Evolutionary conservation across 768 basidiomycete genomes (phyloP), one percentile per base, ranked within the genome.

Genomic region (Roridomyces roridus): DNA sequence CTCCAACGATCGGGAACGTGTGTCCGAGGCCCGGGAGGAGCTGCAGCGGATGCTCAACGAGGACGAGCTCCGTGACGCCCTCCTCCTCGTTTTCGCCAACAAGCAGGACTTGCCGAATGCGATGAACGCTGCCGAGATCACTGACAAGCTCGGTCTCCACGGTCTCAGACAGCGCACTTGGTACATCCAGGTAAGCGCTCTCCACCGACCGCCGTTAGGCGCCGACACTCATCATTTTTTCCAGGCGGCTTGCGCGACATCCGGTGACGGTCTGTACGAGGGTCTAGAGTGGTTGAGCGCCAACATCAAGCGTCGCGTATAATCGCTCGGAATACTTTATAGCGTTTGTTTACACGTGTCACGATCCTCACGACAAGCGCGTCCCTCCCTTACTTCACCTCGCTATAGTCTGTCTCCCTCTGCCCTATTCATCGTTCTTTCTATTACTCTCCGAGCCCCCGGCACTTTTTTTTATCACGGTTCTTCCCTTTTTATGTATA

Each of bases 61-160:
- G 76, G 97, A 98, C 71, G 97, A 99, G 79, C 91, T 99, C 66
- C 93, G 96, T 63, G 95, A 98, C 75, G 96, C 96, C 48, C 91
- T 98, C 68, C 90, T 99, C 66, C 87, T 99, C 64, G 97, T 99
- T 70, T 98, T 98, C 68, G 96, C 97, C 75, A 99, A 99, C 88
- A 99, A 99, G 82, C 97, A 99, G 79, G 97, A 99, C 87, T 79
- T 99, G 71, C 97, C 97, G 64, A 98, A 99, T 73, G 97, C 96
- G 64, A 98, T 98, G 96, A 96, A 95, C 72, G 96, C 96, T 37
- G 92, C 96, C 62, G 97, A 99, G 77, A 97, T 99, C 70, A 98
- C 97, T 57, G 97, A 99, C 79, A 98, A 98, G 77, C 94, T 99
- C 67, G 96, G 97, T 60, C 91, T 99, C 48, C 96, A 98, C 72